Evolutionary conservation across 2,329 filamentous ascomycete species (phyloP).

Genomic region (Penicillium griseofulvum): DNA sequence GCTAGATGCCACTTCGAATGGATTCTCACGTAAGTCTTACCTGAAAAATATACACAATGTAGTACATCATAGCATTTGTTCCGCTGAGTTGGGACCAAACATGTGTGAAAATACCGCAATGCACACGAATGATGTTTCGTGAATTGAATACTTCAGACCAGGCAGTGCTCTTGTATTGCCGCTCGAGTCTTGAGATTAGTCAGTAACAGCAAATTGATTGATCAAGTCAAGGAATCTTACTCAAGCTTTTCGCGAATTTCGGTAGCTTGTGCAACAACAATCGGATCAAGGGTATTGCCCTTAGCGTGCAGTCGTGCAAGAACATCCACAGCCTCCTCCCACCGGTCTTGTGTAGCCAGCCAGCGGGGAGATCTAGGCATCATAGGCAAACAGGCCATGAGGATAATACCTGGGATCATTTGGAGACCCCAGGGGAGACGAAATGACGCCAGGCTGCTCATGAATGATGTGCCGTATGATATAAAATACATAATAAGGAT

Average conservation of each 20-base stretch:
- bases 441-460: conserved; percentile 42
- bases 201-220: not conserved
- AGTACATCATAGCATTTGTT: conserved; percentile 58
- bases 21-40: not conserved
- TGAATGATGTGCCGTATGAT: conserved; percentile 13
- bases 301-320: conserved; percentile 59
- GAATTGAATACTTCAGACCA: conserved; percentile 51
- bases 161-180: conserved; percentile 51
- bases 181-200: conserved; percentile 56
- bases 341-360: conserved; percentile 63
- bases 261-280: conserved; percentile 61
- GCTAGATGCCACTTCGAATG: no score
- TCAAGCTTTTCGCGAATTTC: conserved; percentile 43
- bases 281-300: conserved; percentile 35
- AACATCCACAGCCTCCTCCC: conserved; percentile 60
- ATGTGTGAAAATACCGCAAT: conserved; percentile 59
- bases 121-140: conserved; percentile 56
- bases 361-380: conserved; percentile 63
- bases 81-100: conserved; percentile 61
- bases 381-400: conserved; percentile 56
- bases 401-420: conserved; percentile 54
- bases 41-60: conserved; percentile 38
- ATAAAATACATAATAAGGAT: conserved; percentile 33
- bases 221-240: not conserved
- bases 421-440: conserved; percentile 64